These are phyloP conservation scores for Aspergillus sp. DNA, from an alignment of 2,329 filamentous ascomycete species.

Conservation along the genomic window DNA sequence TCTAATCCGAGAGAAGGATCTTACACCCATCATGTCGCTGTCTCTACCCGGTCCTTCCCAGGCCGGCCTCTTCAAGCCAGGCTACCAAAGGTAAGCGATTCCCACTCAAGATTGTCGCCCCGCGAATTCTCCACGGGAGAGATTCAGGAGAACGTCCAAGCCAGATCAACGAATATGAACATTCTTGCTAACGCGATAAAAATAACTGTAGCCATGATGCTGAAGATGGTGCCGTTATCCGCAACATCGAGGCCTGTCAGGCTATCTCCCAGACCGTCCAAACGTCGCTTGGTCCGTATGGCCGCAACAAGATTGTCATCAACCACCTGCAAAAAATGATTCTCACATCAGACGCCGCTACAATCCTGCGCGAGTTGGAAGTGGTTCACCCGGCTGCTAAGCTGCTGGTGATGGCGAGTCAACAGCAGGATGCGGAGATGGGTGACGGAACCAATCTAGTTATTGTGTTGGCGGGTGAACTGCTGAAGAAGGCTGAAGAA, in stretches of 20 bases:
- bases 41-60: conserved; percentile 94
- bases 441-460: conserved; percentile 97
- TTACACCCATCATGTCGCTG: conserved; percentile 72
- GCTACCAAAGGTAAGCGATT: conserved; percentile 82
- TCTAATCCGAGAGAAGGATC: conserved; percentile 21
- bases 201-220: conserved; percentile 76
- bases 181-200: conserved; percentile 11
- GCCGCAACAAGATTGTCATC: conserved; percentile 99
- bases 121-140: neutral
- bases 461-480: conserved; percentile 90
- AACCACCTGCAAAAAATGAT: conserved; percentile 99
- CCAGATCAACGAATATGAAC: neutral
- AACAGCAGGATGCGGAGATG: conserved; percentile 99
- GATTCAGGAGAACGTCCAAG: neutral
- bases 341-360: conserved; percentile 94
- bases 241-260: conserved; percentile 97
- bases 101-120: conserved; percentile 17
- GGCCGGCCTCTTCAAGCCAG: conserved; percentile 88
- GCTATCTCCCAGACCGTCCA: conserved; percentile 95
- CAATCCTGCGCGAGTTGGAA: conserved; percentile 94
- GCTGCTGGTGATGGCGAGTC: conserved; percentile 95
- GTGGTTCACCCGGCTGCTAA: conserved; percentile 98
- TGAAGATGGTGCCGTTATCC: conserved; percentile 96
- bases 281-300: conserved; percentile 94
- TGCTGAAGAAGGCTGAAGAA: conserved; percentile 96